Percentiles rank a stretch among this genome's conserved stretches.
Evolutionary conservation across 306 rosid species (phyloP).

Genomic region (Quercus robur): DNA sequence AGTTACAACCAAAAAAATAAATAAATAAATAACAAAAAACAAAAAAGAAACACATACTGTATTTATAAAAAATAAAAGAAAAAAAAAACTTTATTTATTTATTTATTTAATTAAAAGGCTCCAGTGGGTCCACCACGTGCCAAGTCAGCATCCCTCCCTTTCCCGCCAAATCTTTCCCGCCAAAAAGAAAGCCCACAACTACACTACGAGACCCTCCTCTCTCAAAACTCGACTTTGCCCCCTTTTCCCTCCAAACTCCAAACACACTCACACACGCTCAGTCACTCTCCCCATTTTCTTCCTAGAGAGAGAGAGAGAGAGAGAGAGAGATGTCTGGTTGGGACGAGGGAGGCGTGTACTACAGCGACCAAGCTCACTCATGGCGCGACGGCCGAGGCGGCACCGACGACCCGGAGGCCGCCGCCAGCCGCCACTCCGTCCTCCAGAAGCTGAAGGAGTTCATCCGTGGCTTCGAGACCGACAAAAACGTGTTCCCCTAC

Average conservation of each 20-base stretch:
- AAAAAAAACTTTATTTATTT: too few species aligned
- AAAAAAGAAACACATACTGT: too few species aligned
- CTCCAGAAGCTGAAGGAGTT: constrained; percentile 89
- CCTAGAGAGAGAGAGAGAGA: constrained; percentile 1
- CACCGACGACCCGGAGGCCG: constrained; percentile 33
- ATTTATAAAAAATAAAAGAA: too few species aligned
- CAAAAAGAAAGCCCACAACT: constrained; percentile 9
- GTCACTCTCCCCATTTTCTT: background rate
- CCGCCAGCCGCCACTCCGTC: constrained; percentile 59
- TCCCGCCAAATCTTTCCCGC: constrained; percentile 59
- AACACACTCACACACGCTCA: background rate
- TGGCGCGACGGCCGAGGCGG: constrained; percentile 54
- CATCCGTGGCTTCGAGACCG: constrained; percentile 78
- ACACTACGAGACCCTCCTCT: background rate
- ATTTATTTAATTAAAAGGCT: too few species aligned
- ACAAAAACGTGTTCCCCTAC: constrained; percentile 70
- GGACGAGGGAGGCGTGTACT: constrained; percentile 96
- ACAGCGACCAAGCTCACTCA: constrained; percentile 94
- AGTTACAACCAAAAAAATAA: too few species aligned
- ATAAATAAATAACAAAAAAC: too few species aligned
- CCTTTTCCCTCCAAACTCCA: constrained; percentile 2
- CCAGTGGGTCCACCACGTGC: background rate
- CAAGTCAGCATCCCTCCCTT: background rate
- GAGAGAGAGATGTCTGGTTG: constrained; percentile 77
- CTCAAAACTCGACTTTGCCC: background rate